Evolutionary conservation across 371 early-diverging fungal species (phyloP).

Genomic region (Mucor plumbeus): DNA sequence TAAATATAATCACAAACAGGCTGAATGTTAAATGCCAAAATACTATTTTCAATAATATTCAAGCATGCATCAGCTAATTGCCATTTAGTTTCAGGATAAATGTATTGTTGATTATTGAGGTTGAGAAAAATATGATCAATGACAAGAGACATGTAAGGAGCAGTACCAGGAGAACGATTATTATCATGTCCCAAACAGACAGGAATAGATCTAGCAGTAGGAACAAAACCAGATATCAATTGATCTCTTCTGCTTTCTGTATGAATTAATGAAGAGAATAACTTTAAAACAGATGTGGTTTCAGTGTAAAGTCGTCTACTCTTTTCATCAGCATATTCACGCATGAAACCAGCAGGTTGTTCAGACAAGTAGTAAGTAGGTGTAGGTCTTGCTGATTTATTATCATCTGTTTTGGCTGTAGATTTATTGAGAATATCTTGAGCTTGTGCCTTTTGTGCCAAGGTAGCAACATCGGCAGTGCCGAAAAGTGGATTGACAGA

Average conservation of each 20-base stretch:
- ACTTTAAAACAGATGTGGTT: constrained; percentile 76
- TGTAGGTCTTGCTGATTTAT: not conserved
- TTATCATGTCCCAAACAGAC: constrained; percentile 59
- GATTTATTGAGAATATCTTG: not conserved
- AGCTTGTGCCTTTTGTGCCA: not conserved
- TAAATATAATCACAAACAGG: constrained; percentile 29
- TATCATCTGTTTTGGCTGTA: not conserved
- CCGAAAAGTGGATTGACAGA: not conserved
- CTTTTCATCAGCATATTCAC: constrained; percentile 36
- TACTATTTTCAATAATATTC: constrained; percentile 71
- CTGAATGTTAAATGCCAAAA: constrained; percentile 71
- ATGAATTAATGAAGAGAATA: constrained; percentile 77
- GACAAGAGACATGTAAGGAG: constrained; percentile 82
- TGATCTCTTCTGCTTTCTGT: constrained; percentile 43
- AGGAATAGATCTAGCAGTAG: constrained; percentile 58
- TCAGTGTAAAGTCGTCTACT: constrained; percentile 77
- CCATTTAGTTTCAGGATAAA: constrained; percentile 73
- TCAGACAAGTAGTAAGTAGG: constrained; percentile 19
- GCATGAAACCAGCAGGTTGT: constrained; percentile 25
- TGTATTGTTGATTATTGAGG: constrained; percentile 66
- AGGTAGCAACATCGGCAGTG: not conserved
- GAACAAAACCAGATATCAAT: constrained; percentile 34
- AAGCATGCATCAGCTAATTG: constrained; percentile 71
- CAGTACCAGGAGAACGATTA: constrained; percentile 74
- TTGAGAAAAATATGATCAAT: constrained; percentile 82